These are phyloP conservation scores for Hyaloscypha hepaticicola DNA, from an alignment of 495 filamentous ascomycete genomes.

Conservation along the genomic window DNA sequence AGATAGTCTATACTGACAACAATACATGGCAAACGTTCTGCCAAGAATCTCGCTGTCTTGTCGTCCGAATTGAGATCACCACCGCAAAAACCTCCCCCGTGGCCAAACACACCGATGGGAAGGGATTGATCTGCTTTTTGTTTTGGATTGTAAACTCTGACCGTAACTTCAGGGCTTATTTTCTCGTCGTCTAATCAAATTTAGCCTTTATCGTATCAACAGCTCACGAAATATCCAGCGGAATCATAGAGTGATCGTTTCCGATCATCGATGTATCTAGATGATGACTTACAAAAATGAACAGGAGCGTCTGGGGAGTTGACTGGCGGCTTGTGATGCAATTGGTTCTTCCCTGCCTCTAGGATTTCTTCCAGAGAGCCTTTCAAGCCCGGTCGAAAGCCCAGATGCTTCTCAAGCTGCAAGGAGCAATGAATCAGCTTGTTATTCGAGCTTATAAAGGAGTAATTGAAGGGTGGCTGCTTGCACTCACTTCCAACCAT, in stretches of 20 bases:
- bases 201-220: background rate
- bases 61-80: constrained; percentile 3
- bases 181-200: background rate
- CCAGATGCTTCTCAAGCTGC: constrained; percentile 1
- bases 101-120: background rate
- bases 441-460: background rate
- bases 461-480: background rate
- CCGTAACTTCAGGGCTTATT: background rate
- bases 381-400: constrained; percentile 6
- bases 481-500: background rate
- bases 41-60: background rate
- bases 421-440: too few species aligned
- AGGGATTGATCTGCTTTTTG: background rate
- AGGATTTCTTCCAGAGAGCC: background rate
- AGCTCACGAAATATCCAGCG: background rate
- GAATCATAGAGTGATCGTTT: too few species aligned
- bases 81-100: background rate
- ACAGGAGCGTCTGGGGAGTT: background rate
- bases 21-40: background rate
- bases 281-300: background rate
- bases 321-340: background rate
- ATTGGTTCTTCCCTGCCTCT: background rate
- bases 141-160: constrained; percentile 3
- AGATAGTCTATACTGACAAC: background rate
- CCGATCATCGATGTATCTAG: too few species aligned